Percentiles rank a stretch among this genome's conserved stretches.
phyloP scores from a whole-genome alignment of 352 stramenopile species.

The Phytophthora meadii region DNA sequence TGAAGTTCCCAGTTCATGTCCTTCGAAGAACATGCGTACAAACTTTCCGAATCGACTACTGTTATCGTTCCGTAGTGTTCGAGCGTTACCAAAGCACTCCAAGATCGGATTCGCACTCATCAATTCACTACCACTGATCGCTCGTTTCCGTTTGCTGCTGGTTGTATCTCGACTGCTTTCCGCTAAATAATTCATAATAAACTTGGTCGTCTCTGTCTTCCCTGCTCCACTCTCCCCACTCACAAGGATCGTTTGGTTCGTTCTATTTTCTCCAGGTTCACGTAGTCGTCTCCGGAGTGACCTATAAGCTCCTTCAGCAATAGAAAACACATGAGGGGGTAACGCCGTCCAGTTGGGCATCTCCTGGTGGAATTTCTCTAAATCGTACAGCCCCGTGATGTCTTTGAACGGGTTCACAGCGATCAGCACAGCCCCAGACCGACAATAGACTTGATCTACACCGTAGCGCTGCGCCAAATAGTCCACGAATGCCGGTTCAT shows the following conservation, averaged over 20 bases:
- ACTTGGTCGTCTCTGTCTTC: conserved; percentile 97
- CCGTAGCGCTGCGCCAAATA: conserved; percentile 79
- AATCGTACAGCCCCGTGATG: conserved; percentile 72
- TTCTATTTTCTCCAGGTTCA: conserved; percentile 59
- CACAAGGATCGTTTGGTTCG: conserved; percentile 95
- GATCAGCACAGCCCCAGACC: conserved; percentile 74
- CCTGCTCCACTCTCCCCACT: conserved; percentile 95
- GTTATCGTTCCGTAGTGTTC: conserved; percentile 84
- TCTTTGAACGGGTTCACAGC: conserved; percentile 86
- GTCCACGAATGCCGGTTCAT: conserved; percentile 84
- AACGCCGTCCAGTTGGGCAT: conserved; percentile 41
- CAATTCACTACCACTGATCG: conserved; percentile 64
- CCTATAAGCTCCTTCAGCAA: conserved; percentile 77
- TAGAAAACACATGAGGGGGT: conserved; percentile 83
- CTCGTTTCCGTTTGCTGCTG: conserved; percentile 24
- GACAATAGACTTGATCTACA: conserved; percentile 80
- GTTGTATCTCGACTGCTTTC: conserved; percentile 21
- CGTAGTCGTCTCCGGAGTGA: conserved; percentile 53
- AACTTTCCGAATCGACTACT: conserved; percentile 90
- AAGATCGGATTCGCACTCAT: conserved; percentile 88
- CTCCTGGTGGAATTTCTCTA: conserved; percentile 45
- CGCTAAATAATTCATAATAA: conserved; percentile 79
- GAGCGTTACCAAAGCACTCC: conserved; percentile 87
- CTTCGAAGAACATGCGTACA: conserved; percentile 87
- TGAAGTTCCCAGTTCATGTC: conserved; percentile 35